Evolutionary conservation across 164 flowering plant genomes (phyloP), one percentile per base, ranked within the genome.

Genomic region (Hamamelis virginiana): DNA sequence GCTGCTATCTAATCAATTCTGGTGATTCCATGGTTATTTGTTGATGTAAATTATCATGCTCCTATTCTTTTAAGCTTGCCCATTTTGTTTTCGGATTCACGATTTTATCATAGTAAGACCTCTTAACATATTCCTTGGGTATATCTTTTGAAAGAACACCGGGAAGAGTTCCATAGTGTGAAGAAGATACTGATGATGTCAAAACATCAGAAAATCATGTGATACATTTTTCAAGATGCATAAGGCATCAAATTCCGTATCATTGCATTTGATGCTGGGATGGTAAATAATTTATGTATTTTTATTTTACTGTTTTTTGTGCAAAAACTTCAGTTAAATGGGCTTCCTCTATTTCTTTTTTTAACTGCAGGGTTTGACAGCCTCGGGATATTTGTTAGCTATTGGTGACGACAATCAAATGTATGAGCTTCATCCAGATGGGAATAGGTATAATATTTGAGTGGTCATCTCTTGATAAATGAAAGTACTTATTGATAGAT

Each of bases 361-460:
- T 38, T 44, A 45, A 28, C 41, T 83, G 67, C 81, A 94, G 97
- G 98, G 99, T 53, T 77, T 95, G 76, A 89, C 99, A 15, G 75
- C 90, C 0, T 82, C 95, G 0, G 97, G 99, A 19, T 96, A 93
- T 72, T 78, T 96, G 77, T 76, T 90, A 77, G 98, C 96, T 18
- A 62, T 84, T 73, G 91, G 88, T 48, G 97, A 90, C 21, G 96
- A 90, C 74, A 70, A 79, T 79, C 89, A 86, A 69, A 77, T 82
- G 84, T 96, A 81, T 62, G 97, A 96, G 79, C 97, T 96, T 81
- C 99, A 96, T 74, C 99, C 98, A 69, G 98, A 96, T 83, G 99
- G 99, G 59, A 95, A 93, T 76, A 91, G 97, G 97, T 94, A 81
- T 44, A 8, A 2, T n/a, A 33, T 13, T 33, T 56, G 23, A 22